These are phyloP conservation scores for Spongispora temasekensis DNA, from an alignment of 1,284 basidiomycete genomes.

Conservation along the genomic window DNA sequence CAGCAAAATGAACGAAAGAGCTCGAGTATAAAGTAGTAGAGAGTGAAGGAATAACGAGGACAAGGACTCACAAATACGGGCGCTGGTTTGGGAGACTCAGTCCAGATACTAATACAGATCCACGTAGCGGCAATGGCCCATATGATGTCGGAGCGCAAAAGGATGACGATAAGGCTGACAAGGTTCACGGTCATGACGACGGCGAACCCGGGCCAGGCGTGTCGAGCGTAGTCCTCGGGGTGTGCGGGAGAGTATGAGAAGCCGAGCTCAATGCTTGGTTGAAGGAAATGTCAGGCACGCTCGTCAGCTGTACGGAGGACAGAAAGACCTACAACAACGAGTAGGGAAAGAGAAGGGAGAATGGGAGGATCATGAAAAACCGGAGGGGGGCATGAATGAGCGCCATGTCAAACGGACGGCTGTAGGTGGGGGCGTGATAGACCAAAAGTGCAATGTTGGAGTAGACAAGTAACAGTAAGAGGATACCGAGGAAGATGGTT, in stretches of 20 bases:
- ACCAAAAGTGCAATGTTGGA: slow-evolving; percentile 67
- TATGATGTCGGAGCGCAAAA: slow-evolving; percentile 60
- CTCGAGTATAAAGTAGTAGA: no score
- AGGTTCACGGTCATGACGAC: slow-evolving; percentile 62
- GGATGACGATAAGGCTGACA: slow-evolving; percentile 55
- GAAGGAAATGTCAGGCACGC: slow-evolving; percentile 38
- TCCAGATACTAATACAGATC: slow-evolving; percentile 67
- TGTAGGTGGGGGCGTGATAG: slow-evolving; percentile 59
- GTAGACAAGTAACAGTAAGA: slow-evolving; percentile 62
- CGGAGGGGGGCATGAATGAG: slow-evolving; percentile 76
- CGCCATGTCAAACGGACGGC: slow-evolving; percentile 61
- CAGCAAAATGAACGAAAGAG: no score
- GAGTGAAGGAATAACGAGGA: background rate
- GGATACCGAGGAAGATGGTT: slow-evolving; percentile 61
- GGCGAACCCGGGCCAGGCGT: slow-evolving; percentile 63
- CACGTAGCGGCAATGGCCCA: slow-evolving; percentile 73
- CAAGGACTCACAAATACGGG: slow-evolving; percentile 57
- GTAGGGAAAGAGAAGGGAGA: slow-evolving; percentile 49
- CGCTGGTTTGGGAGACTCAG: slow-evolving; percentile 57
- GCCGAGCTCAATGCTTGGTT: slow-evolving; percentile 54
- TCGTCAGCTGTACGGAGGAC: background rate
- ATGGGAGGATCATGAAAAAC: slow-evolving; percentile 64
- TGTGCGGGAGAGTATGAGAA: slow-evolving; percentile 45
- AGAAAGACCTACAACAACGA: slow-evolving; percentile 46
- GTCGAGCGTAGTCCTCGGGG: slow-evolving; percentile 48